phyloP scores from a whole-genome alignment of 1,284 basidiomycete species.

The Microbotryum silenes-acaulis region DNA sequence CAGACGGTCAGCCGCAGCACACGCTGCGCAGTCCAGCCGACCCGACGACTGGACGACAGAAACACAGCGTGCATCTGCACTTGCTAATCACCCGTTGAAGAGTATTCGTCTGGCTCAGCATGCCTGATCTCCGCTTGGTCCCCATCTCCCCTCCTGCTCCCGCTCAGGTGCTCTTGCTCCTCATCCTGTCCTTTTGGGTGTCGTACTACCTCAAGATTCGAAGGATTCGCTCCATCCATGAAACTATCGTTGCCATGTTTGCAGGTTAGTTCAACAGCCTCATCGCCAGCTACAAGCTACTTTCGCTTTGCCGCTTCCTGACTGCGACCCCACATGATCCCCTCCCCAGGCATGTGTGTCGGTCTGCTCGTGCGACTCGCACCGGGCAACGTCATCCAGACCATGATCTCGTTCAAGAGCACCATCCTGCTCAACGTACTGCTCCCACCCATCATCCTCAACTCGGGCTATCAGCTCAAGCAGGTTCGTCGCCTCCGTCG shows the following conservation, averaged over 20 bases:
- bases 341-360: slow-evolving; percentile 68
- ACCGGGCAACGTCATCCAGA: slow-evolving; percentile 86
- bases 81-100: too few species aligned
- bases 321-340: not conserved
- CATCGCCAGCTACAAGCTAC: not conserved
- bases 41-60: too few species aligned
- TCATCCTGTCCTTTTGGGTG: slow-evolving; percentile 89
- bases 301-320: not conserved
- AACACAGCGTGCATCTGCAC: not conserved
- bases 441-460: slow-evolving; percentile 94
- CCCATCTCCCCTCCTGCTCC: not conserved
- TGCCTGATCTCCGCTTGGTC: not conserved
- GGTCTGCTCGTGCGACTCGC: slow-evolving; percentile 82
- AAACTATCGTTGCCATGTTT: slow-evolving; percentile 91
- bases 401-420: slow-evolving; percentile 79
- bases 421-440: slow-evolving; percentile 97
- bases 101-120: not conserved
- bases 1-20: too few species aligned
- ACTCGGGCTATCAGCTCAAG: slow-evolving; percentile 94
- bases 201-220: slow-evolving; percentile 98
- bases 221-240: slow-evolving; percentile 88
- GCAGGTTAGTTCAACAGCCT: slow-evolving; percentile 48
- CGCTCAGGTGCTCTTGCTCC: slow-evolving; percentile 67
- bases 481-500: slow-evolving; percentile 53
- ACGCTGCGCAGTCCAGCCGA: too few species aligned